Evolutionary conservation across 768 basidiomycete species (phyloP), one percentile per base, ranked within the genome.

Genomic region (Psilocybe cyanescens): DNA sequence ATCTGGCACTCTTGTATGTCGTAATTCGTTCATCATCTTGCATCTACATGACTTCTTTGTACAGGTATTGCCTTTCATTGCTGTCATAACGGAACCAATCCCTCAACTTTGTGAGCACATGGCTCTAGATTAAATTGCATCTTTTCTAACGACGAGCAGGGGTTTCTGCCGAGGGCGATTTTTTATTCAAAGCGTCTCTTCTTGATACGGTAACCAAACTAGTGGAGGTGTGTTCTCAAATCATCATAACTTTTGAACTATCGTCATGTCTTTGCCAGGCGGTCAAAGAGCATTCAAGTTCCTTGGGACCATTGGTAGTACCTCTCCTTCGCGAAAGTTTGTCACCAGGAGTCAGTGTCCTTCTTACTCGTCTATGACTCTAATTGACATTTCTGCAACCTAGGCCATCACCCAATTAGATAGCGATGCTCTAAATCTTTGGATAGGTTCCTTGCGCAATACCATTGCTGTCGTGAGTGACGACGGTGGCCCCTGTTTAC

Each of bases 371-470:
- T 45, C 24, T 33, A 28, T 31, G 28, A 35, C 53, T 29, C 14
- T 50, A 29, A 24, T 8, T 37, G 50, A 51, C 0, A 33, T 16
- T 12, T 30, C 46, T 6, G 5, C 9, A 35, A 59, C 57, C 48
- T 69, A 94, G 92, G 81, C 79, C 31, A 79, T 82, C n/a, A 74
- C 82, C 37, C 82, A 90, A 63, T 81, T 97, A 24, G 94, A 96
- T 65, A 86, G 87, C 62, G 94, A 96, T 71, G 90, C 85, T 0
- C 71, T 95, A 50, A 79, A 78, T 45, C 83, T 97, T 9, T 96
- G 94, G 95, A 78, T 82, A 24, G 78, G 83, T 33, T 84, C 90
- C 1, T 75, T 95, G 39, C 81, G 87, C 51, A 91, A 92, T 68
- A 82, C 90, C 1, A 71, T 80, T 1, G 76, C 80, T 1, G 70